phyloP scores from a whole-genome alignment of 2,329 filamentous ascomycete genomes.

The Cordyceps farinosa region DNA sequence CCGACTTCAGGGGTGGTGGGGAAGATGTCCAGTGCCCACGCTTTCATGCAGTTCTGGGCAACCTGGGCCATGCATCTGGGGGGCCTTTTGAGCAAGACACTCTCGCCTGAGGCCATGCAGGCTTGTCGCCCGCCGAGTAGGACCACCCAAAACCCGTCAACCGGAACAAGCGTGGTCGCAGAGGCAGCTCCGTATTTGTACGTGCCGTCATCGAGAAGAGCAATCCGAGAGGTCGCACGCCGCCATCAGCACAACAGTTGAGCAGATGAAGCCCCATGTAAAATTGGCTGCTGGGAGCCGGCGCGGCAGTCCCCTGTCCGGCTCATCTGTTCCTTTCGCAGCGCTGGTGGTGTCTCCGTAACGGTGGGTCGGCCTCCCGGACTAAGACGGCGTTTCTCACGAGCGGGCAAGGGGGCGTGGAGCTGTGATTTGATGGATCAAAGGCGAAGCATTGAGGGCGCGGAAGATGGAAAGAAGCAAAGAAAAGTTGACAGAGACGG shows the following conservation, averaged over 20 bases:
- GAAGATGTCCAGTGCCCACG: not conserved
- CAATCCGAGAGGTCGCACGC: not conserved
- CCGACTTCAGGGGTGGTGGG: slow-evolving; percentile 16
- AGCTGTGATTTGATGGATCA: slow-evolving; percentile 11
- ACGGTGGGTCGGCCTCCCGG: not conserved
- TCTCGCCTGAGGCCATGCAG: not conserved
- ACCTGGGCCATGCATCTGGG: not conserved
- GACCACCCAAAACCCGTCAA: not conserved
- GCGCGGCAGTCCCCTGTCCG: not conserved
- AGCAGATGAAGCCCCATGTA: not conserved
- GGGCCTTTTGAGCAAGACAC: not conserved
- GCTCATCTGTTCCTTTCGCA: slow-evolving; percentile 7
- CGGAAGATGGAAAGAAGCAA: not conserved
- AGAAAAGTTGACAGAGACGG: not conserved
- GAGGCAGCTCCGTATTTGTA: not conserved
- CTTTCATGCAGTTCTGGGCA: not conserved
- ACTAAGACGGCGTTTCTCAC: slow-evolving; percentile 13
- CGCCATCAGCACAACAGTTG: not conserved
- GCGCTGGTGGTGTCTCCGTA: not conserved
- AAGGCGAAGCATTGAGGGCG: not conserved
- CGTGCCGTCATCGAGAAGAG: not conserved
- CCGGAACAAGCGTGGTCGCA: not conserved
- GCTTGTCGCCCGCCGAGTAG: not conserved
- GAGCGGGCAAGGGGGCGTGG: slow-evolving; percentile 1
- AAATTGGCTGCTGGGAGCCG: not conserved